These are phyloP conservation scores for Sextonia rubra DNA, from an alignment of 164 flowering plant genomes.

Conservation along the genomic window DNA sequence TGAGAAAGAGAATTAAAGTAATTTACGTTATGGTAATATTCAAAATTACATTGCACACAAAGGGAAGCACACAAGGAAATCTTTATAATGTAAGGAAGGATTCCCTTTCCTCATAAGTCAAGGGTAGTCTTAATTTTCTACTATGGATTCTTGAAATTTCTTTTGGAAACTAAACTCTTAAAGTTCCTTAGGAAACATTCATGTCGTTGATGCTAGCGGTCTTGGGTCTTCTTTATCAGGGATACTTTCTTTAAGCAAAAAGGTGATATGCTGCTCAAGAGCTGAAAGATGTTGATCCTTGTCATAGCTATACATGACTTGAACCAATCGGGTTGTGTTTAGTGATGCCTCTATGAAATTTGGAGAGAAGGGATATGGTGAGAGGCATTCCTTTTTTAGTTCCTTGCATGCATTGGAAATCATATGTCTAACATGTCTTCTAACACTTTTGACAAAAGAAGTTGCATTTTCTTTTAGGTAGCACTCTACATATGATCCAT, in stretches of 20 bases:
- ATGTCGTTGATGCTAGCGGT: too few relatives aligned
- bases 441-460: slow-evolving; percentile 16
- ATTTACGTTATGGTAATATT: too few relatives aligned
- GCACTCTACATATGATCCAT: slow-evolving; percentile 51
- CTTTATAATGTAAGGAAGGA: too few relatives aligned
- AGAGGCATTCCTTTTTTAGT: slow-evolving; percentile 41
- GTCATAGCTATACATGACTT: slow-evolving; percentile 43
- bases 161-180: too few relatives aligned
- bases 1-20: too few relatives aligned
- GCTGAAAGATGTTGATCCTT: slow-evolving; percentile 31
- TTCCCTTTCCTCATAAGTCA: too few relatives aligned
- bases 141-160: too few relatives aligned
- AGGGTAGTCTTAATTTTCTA: too few relatives aligned
- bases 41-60: too few relatives aligned
- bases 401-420: slow-evolving; percentile 46
- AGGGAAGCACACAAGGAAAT: too few relatives aligned
- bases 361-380: slow-evolving; percentile 28
- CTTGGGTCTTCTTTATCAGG: not conserved
- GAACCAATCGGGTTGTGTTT: slow-evolving; percentile 48
- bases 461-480: slow-evolving; percentile 32
- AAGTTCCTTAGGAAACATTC: too few relatives aligned
- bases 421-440: slow-evolving; percentile 22
- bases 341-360: slow-evolving; percentile 32
- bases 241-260: slow-evolving; percentile 6
- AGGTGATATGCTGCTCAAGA: slow-evolving; percentile 26